Conservation (phyloP, 805 yeast genomes). For the Saccharomyces mikatae region DNA sequence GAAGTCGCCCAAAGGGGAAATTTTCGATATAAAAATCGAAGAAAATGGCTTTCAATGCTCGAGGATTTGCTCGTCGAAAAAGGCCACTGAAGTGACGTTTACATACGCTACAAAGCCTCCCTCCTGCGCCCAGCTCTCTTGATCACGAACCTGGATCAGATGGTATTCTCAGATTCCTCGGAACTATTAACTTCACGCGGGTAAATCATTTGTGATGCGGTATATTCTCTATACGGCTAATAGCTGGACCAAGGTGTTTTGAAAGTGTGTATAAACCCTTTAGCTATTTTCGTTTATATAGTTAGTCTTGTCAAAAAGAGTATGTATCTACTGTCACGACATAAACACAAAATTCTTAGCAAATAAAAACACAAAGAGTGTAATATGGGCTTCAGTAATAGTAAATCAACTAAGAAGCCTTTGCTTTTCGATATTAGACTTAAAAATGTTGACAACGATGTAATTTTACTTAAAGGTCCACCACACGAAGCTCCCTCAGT, state of each 20-base stretch:
- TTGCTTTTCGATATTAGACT: constrained; percentile 47
- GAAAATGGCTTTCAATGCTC: background rate
- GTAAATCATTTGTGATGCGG: background rate
- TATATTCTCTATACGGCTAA: background rate
- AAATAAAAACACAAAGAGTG: background rate
- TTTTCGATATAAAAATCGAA: background rate
- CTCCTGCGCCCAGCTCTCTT: background rate
- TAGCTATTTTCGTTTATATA: background rate
- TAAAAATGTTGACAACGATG: constrained; percentile 64
- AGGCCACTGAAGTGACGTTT: background rate
- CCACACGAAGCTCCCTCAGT: constrained; percentile 72
- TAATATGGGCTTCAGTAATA: background rate
- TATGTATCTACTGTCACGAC: background rate
- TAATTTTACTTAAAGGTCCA: constrained; percentile 71
- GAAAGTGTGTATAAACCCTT: background rate
- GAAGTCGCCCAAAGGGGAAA: background rate
- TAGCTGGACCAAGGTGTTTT: background rate
- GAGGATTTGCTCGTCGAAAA: background rate
- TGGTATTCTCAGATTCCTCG: background rate
- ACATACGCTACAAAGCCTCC: background rate
- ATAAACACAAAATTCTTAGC: background rate
- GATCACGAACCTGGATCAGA: background rate
- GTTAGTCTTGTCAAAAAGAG: background rate
- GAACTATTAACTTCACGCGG: background rate
- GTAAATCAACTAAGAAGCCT: constrained; percentile 24